Conservation (phyloP, 495 filamentous ascomycete genomes). For the Haplographium delicatum region DNA sequence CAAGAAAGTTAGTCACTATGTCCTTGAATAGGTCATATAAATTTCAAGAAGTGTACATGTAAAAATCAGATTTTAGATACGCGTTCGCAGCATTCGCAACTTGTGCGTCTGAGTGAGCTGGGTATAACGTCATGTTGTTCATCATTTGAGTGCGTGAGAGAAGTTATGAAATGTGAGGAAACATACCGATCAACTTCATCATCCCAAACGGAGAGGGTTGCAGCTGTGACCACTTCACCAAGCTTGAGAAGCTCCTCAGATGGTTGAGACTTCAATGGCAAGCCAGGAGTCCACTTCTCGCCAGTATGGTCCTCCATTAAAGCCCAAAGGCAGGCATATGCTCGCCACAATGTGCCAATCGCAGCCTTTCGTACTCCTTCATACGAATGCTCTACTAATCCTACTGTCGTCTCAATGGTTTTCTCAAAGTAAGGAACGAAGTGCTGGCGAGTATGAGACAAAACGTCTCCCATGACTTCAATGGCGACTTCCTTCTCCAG, state of each 20-base stretch:
- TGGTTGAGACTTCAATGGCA: constrained; percentile 76
- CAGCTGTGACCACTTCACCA: constrained; percentile 77
- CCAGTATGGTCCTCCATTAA: constrained; percentile 74
- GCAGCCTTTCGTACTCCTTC: constrained; percentile 91
- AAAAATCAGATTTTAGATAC: constrained; percentile 54
- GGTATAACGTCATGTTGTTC: constrained; percentile 85
- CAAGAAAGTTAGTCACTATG: constrained; percentile 31
- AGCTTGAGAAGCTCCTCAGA: constrained; percentile 75
- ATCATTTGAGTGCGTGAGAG: constrained; percentile 55
- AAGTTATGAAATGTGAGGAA: constrained; percentile 19
- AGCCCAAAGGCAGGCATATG: constrained; percentile 86
- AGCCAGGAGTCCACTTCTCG: constrained; percentile 80
- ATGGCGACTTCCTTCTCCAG: constrained; percentile 97
- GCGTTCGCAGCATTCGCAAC: constrained; percentile 85
- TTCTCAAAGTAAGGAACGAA: constrained; percentile 87
- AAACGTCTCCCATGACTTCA: constrained; percentile 88
- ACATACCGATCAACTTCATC: constrained; percentile 91
- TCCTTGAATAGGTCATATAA: no score
- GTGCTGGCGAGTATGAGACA: constrained; percentile 71
- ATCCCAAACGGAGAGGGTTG: constrained; percentile 77
- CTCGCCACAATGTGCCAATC: constrained; percentile 84
- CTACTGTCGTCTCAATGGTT: constrained; percentile 74
- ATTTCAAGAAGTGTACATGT: no score
- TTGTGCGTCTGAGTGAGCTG: constrained; percentile 97
- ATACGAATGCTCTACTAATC: constrained; percentile 79